phyloP scores from a whole-genome alignment of 371 early-diverging fungal species.

The Zopfochytrium polystomum region DNA sequence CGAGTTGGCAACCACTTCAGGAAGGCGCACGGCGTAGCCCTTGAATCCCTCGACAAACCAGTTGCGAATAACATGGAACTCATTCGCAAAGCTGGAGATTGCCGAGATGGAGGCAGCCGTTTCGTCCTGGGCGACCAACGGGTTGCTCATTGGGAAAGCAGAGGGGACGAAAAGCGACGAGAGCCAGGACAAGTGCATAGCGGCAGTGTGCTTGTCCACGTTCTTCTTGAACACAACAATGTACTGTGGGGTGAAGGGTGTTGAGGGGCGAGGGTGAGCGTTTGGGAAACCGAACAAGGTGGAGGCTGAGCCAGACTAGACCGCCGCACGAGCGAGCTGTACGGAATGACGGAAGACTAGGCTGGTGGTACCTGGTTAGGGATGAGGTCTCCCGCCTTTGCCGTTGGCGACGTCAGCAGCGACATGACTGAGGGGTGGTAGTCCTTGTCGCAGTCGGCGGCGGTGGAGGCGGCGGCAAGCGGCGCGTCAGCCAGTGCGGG shows the following conservation, averaged over 20 bases:
- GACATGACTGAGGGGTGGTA: no score
- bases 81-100: no score
- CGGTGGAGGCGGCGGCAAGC: no score
- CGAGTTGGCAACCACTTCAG: slow-evolving; percentile 29
- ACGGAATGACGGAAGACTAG: background rate
- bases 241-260: slow-evolving; percentile 11
- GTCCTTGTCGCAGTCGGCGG: no score
- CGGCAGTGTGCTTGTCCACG: background rate
- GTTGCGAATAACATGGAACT: slow-evolving; percentile 66
- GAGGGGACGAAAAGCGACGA: background rate
- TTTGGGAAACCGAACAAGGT: no score
- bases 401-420: no score
- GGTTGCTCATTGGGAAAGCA: no score
- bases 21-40: slow-evolving; percentile 80
- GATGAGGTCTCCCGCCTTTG: slow-evolving; percentile 17
- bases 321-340: background rate
- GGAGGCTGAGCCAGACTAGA: background rate
- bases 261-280: no score
- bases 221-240: slow-evolving; percentile 25
- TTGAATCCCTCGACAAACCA: slow-evolving; percentile 69
- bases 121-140: slow-evolving; percentile 7
- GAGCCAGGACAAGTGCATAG: slow-evolving; percentile 21
- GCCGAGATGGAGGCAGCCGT: no score
- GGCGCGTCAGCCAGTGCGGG: no score
- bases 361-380: slow-evolving; percentile 8